These are phyloP conservation scores for Cytospora schulzeri DNA, from an alignment of 2,329 filamentous ascomycete genomes.

Conservation along the genomic window DNA sequence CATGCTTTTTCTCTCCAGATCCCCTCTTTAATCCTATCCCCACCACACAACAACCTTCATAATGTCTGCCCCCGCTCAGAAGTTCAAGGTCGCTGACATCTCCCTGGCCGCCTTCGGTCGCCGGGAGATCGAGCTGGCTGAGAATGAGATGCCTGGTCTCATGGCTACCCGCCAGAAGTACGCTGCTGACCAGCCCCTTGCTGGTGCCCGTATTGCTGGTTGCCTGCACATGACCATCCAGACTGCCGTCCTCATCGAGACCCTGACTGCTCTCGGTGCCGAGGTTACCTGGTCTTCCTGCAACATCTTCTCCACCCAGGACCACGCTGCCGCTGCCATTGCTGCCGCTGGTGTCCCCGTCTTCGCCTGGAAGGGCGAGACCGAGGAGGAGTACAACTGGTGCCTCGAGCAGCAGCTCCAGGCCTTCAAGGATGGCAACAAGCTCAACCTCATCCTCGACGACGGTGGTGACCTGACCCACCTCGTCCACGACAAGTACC, in stretches of 20 bases:
- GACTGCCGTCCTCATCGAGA: constrained; percentile 99
- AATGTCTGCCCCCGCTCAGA: constrained; percentile 80
- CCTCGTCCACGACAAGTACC: constrained; percentile 97
- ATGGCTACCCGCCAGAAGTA: constrained; percentile 95
- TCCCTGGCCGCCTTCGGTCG: constrained; percentile 97
- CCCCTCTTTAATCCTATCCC: background rate
- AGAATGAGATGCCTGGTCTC: constrained; percentile 96
- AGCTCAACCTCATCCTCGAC: constrained; percentile 98
- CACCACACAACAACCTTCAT: constrained; percentile 32
- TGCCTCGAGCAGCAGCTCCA: constrained; percentile 97
- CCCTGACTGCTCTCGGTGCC: constrained; percentile 87
- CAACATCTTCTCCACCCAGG: constrained; percentile 99
- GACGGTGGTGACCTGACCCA: constrained; percentile 96
- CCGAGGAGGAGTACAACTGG: constrained; percentile 99
- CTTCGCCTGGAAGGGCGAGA: constrained; percentile 81
- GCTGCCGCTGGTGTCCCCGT: constrained; percentile 91
- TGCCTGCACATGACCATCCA: constrained; percentile 99
- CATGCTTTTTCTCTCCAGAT: constrained; percentile 11
- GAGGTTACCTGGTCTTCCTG: constrained; percentile 99
- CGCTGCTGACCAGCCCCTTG: constrained; percentile 87
- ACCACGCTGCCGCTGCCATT: constrained; percentile 97
- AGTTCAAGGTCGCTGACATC: constrained; percentile 99
- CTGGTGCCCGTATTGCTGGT: constrained; percentile 92
- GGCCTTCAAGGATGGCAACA: constrained; percentile 95
- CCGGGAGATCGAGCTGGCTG: constrained; percentile 97